Evolutionary conservation across 163 green algal species (phyloP), one percentile per base, ranked within the genome.

Genomic region (Prototheca cutis): DNA sequence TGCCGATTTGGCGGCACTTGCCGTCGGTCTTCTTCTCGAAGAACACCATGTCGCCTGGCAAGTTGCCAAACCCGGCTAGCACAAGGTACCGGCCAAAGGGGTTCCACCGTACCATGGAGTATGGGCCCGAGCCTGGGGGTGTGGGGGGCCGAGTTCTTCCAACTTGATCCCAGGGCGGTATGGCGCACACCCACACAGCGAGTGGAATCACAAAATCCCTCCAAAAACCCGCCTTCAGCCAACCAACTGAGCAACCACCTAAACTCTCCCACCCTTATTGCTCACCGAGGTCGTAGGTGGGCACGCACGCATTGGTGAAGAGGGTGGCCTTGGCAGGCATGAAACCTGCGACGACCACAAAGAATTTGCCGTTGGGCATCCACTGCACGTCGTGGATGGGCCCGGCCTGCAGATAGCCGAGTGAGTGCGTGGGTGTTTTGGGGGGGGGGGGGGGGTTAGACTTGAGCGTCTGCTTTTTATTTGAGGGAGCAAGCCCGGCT

Each of bases 331-430:
- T 91, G 34, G 87, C 85, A 18, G 89, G 89, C 83, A 95, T 95
- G 80, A 90, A 94, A 27, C 88, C 88, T 28, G 82, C 83, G 6
- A 89, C 68, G 23, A 81, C 67, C 0, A 87, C 68, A 30, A 90
- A 85, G 48, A 72, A 80, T 61, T 90, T 76, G 19, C 90, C 87
- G 2, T 65, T 65, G 0, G 91, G 87, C 4, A 77, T 84, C 92
- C 91, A 98, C 76, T 95, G 78, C 59, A 95, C 84, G 66, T 98
- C 90, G 70, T 98, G 90, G 31, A 98, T 81, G 3, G 91, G 89
- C 6, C 92, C 85, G 30, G 91, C 88, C 68, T 81, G 65, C 51
- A 73, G n/a, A n/a, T n/a, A n/a, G n/a, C n/a, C n/a, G n/a, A n/a
- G n/a, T n/a, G n/a, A n/a, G n/a, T n/a, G n/a, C n/a, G n/a, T n/a